These are phyloP conservation scores for Phlebiopsis gigantea DNA, from an alignment of 768 basidiomycete genomes.

Conservation along the genomic window DNA sequence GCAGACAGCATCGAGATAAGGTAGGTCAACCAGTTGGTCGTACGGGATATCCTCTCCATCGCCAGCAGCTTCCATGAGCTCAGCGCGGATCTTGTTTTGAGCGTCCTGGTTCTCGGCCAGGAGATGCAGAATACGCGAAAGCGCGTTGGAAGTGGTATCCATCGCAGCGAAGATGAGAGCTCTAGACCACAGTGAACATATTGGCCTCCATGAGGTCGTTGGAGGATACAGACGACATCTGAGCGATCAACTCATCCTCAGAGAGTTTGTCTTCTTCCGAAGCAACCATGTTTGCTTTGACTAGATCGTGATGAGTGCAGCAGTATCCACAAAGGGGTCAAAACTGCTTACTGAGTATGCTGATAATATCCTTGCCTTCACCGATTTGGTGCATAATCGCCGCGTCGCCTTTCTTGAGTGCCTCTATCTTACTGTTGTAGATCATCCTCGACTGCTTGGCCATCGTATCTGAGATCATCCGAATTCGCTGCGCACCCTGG, in stretches of 20 bases:
- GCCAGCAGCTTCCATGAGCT: conserved; percentile 1
- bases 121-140: conserved; percentile 6
- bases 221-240: conserved; percentile 10
- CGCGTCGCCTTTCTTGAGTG: conserved; percentile 29
- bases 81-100: conserved; percentile 9
- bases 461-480: conserved; percentile 32
- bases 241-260: conserved; percentile 12
- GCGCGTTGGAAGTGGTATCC: conserved; percentile 13
- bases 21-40: conserved; percentile 9
- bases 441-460: conserved; percentile 31
- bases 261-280: conserved; percentile 8
- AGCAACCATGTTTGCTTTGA: conserved; percentile 5
- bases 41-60: conserved; percentile 10
- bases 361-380: conserved; percentile 41
- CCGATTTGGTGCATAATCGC: conserved; percentile 25
- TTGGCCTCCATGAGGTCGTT: background rate
- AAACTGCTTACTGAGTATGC: conserved; percentile 34
- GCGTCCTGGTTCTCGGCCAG: conserved; percentile 6
- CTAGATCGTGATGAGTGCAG: background rate
- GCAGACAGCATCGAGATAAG: conserved; percentile 10
- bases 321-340: background rate
- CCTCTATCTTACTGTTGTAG: conserved; percentile 32
- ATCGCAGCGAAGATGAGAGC: conserved; percentile 11
- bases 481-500: conserved; percentile 25
- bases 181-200: background rate